Evolutionary conservation across 148 eudicot genomes (phyloP), one percentile per base, ranked within the genome.

Genomic region (Fagopyrum esculentum): DNA sequence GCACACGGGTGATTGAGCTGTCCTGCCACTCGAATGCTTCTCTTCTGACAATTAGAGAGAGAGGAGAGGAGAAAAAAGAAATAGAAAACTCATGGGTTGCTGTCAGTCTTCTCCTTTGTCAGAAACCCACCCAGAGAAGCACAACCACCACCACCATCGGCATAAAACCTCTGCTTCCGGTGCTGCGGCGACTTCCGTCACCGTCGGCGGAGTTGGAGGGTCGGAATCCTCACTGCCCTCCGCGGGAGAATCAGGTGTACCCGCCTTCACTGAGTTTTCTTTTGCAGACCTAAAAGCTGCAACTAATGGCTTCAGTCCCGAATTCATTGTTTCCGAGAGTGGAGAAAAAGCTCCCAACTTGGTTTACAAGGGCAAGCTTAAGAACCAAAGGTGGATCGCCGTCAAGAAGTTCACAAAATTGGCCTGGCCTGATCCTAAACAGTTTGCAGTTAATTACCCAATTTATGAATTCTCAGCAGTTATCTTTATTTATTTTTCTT

Each of bases 391-490:
- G 45, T 92, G 88, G 91, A 89, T 92, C 76, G 94, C 95, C 44
- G 95, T 92, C 75, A 92, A 92, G 83, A 89, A 86, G 82, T 92
- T 92, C 44, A 80, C 86, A 7, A 90, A 90, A 76, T 78, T 86
- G 73, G 91, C 97, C 26, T 92, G 97, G 97, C 97, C 91, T 69
- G 95, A 92, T 79, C 88, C 95, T 11, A 88, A 90, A 70, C 92
- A 91, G 63, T 91, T 91, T 77, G 92, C 87, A 84, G 97, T 91
- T 78, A 54, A 17, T 55, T 9, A 17, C 64, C 47, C 12, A 15
- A 43, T 66, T 66, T 66, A 45, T 30, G 5, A 10, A 30, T 61
- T 30, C 3, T 70, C 6, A 44, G 6, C 29, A 45, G 13, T 19
- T 70, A 16, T 7, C 29, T 46, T 71, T 52, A 9, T 71, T 71